Base-by-base conservation (phyloP, 495 filamentous ascomycete genomes). In the Penicillium canariense region DNA sequence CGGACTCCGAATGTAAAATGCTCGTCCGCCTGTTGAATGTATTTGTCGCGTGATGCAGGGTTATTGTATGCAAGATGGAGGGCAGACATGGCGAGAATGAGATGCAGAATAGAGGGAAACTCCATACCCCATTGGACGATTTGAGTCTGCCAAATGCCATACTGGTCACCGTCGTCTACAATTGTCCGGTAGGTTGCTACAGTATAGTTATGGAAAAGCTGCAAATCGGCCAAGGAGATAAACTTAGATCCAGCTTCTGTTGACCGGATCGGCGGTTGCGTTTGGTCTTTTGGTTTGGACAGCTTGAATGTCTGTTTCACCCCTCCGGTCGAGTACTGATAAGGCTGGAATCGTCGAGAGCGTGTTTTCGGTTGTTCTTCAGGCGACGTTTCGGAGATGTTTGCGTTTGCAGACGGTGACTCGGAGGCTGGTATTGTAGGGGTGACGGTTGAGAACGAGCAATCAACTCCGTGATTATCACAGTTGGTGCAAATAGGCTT, bases 1-100 rank as follows among this genome's bases (percentile, higher is more conserved):
- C 65, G 63, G 0, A 81, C 64, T 4, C 76, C 77, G 45, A 70
- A 68, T 4, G 73, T 76, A 48, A 81, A 76, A 50, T 80, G 79
- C 2, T 63, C 56, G 42, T 76, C 69, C 4, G 77, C 77, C 60
- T 75, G 61, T 14, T 40, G 22, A n/a, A 69, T 34, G 32, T 73
- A 74, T 28, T 63, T 42, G 2, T 61, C 44, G 26, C 63, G 52
- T 8, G 60, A 34, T 4, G 57, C 54, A 8, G 75, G 75, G 15
- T 69, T 55, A n/a, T 74, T 28, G 56, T 68, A 47, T n/a, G 66
- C 67, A 0, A 78, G 62, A 48, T 80, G 77, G 0, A 78, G 63
- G 0, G 77, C 73, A 2, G 76, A 68, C 0, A 80, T 57, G 4
- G 77, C 66, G 2, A 80, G 61, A 8, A 77, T 67, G 7, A 77